Conservation (phyloP, 345 rosid genomes). For the Populus davidiana region DNA sequence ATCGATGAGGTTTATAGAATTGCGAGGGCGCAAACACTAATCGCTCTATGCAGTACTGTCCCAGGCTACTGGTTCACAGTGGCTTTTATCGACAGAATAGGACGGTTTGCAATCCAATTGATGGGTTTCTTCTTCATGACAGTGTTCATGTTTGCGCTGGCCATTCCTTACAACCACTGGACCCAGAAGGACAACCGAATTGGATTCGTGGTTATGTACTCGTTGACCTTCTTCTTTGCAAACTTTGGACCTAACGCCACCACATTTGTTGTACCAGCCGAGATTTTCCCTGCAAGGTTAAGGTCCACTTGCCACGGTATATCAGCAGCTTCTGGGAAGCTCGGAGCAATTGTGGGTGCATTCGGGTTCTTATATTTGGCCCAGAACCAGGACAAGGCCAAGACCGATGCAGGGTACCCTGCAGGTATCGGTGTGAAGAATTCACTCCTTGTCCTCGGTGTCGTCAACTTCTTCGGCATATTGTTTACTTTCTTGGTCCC, state of each 20-base stretch:
- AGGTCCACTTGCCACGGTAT: slow-evolving; percentile 91
- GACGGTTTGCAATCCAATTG: slow-evolving; percentile 72
- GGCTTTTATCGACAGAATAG: slow-evolving; percentile 56
- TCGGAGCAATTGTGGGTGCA: slow-evolving; percentile 88
- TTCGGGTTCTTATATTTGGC: slow-evolving; percentile 81
- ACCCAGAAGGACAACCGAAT: slow-evolving; percentile 64
- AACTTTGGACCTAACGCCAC: slow-evolving; percentile 92
- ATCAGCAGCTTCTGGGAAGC: slow-evolving; percentile 81
- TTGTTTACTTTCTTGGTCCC: slow-evolving; percentile 78
- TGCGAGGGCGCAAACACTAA: slow-evolving; percentile 79
- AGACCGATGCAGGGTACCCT: slow-evolving; percentile 83
- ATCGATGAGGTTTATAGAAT: slow-evolving; percentile 69
- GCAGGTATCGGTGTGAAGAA: slow-evolving; percentile 84
- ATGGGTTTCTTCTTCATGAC: slow-evolving; percentile 95
- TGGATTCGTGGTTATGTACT: slow-evolving; percentile 69
- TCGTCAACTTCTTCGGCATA: slow-evolving; percentile 58
- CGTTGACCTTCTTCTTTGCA: slow-evolving; percentile 78
- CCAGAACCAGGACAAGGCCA: slow-evolving; percentile 60
- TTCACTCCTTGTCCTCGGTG: slow-evolving; percentile 59
- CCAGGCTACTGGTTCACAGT: slow-evolving; percentile 94
- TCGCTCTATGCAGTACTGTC: slow-evolving; percentile 73
- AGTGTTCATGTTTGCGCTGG: slow-evolving; percentile 79
- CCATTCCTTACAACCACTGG: slow-evolving; percentile 86
- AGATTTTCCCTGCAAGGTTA: slow-evolving; percentile 82
- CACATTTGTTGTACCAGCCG: slow-evolving; percentile 82